Evolutionary conservation across 768 basidiomycete genomes (phyloP).

Genomic region (Psilocybe tampanensis): DNA sequence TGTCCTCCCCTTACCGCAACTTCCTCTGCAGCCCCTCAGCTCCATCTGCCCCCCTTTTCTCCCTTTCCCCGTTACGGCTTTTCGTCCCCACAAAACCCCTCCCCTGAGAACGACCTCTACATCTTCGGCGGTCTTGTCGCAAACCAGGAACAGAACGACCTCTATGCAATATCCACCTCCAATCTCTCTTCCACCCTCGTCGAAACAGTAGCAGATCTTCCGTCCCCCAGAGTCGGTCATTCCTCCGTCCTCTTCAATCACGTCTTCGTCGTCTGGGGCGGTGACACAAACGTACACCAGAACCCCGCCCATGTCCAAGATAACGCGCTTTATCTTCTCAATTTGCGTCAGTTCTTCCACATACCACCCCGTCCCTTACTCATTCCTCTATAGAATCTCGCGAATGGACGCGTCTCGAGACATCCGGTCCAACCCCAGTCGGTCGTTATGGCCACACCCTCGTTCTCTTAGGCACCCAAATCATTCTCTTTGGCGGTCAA

Average conservation of each 20-base stretch:
- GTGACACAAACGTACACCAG: constrained; percentile 77
- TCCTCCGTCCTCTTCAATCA: constrained; percentile 91
- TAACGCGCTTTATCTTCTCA: constrained; percentile 88
- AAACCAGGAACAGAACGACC: constrained; percentile 2
- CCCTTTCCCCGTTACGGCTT: constrained; percentile 95
- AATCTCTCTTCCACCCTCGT: background rate
- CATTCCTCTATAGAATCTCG: constrained; percentile 78
- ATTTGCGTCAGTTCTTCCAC: constrained; percentile 41
- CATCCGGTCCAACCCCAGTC: constrained; percentile 70
- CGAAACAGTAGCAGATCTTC: constrained; percentile 85
- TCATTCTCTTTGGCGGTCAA: constrained; percentile 94
- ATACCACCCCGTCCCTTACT: constrained; percentile 18
- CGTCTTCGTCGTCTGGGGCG: constrained; percentile 96
- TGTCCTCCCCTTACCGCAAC: constrained; percentile 46
- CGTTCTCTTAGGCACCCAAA: constrained; percentile 81
- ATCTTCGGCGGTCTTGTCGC: constrained; percentile 4
- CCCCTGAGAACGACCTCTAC: constrained; percentile 27
- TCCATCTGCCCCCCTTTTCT: constrained; percentile 68
- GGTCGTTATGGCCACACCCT: constrained; percentile 95
- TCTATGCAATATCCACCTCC: constrained; percentile 2
- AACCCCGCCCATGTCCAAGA: constrained; percentile 78
- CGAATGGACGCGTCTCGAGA: constrained; percentile 89
- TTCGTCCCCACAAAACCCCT: constrained; percentile 75
- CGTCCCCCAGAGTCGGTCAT: constrained; percentile 87
- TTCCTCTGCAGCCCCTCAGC: constrained; percentile 57